Evolutionary conservation across 1,139 yeast species (phyloP).

Genomic region (Protomyces arabidopsidicola): DNA sequence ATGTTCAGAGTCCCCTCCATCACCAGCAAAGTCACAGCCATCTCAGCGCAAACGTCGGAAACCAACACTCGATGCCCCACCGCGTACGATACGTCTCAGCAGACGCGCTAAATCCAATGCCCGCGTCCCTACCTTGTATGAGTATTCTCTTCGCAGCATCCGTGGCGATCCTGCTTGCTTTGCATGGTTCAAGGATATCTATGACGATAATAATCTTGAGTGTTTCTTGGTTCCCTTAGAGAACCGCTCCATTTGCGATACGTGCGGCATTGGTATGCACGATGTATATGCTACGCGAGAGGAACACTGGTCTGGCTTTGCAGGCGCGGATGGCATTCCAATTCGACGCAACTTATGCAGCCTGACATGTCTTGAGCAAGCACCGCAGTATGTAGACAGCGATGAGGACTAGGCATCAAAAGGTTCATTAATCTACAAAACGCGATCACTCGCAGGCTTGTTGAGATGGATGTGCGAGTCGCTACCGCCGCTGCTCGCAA

Average conservation of each 20-base stretch:
- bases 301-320: constrained; percentile 25
- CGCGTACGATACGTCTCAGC: constrained; percentile 7
- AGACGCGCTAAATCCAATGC: not conserved
- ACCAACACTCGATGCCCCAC: constrained; percentile 11
- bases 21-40: constrained; percentile 5
- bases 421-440: not conserved
- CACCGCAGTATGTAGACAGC: constrained; percentile 9
- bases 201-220: constrained; percentile 9
- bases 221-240: constrained; percentile 5
- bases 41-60: not conserved
- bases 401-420: not conserved
- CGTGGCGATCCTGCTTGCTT: not conserved
- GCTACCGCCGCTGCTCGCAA: constrained; percentile 50
- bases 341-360: constrained; percentile 24
- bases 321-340: constrained; percentile 20
- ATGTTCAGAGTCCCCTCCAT: constrained; percentile 1
- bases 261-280: constrained; percentile 18
- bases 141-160: constrained; percentile 9
- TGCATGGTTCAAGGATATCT: not conserved
- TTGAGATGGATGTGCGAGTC: constrained; percentile 27
- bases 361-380: constrained; percentile 17
- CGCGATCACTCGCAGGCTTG: not conserved
- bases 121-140: constrained; percentile 22
- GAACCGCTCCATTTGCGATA: constrained; percentile 9
- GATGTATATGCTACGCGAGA: constrained; percentile 24